Base-by-base conservation (phyloP, 257 asterid genomes). In the Solanum paucissectum region DNA sequence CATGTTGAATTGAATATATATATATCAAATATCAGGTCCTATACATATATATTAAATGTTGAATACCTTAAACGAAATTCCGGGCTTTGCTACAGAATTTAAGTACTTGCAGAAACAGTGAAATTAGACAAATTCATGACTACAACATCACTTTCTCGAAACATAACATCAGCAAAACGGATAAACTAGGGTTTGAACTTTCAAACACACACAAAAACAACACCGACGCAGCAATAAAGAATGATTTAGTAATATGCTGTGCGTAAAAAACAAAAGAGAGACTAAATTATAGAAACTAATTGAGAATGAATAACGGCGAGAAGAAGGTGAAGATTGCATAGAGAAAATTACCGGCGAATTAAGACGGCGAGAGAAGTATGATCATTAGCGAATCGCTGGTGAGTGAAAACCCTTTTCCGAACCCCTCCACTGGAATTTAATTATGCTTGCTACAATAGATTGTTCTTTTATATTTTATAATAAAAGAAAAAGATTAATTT, bases 331-430 rank as follows among this genome's bases (percentile, higher is more conserved):
- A 12, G 90, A 88, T 77, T 87, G 76, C 68, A 90, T 73, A 74
- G 58, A 52, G 42, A 49, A 49, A 82, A 66, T 49, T 49, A 52
- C 44, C 6, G 66, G 89, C 86, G 69, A 86, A 79, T 86, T 62
- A 32, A 32, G 23, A 72, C 7, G 87, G 9, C 64, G 86, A 5
- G 76, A 37, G 23, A 84, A 89, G 46, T 29, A 89, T 66, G 89
- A 88, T 81, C 72, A 87, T 81, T 6, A 86, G 52, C 77, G 88
- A 55, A 72, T 44, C 83, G 62, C 75, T 86, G 71, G 46, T 64
- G 62, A 68, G 69, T 14, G 66, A 82, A 85, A 88, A 91, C 86
- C 89, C 90, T 90, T 91, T 90, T 25, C 72, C 79, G 9, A 52
- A 34, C 49, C 25, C 23, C 84, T 40, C 12, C 23, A 79, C 13